Evolutionary conservation across 495 filamentous ascomycete species (phyloP).

Genomic region (Aspergillus steynii): DNA sequence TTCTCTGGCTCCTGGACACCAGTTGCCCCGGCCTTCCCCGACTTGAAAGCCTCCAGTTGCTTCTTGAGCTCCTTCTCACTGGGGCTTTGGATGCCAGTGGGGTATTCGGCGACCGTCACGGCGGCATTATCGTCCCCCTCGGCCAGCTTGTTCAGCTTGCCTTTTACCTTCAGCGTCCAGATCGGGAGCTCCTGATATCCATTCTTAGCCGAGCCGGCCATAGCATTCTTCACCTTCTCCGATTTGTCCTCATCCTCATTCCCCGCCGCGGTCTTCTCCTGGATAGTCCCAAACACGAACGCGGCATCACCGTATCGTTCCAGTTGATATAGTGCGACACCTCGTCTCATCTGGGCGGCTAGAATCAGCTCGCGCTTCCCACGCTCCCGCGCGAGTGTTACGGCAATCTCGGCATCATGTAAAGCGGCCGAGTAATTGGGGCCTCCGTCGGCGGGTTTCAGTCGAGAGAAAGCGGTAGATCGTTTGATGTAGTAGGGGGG

Average conservation of each 20-base stretch:
- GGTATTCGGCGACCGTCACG: slow-evolving; percentile 64
- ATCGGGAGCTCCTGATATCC: slow-evolving; percentile 52
- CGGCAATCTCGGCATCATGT: slow-evolving; percentile 76
- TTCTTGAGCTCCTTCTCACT: slow-evolving; percentile 36
- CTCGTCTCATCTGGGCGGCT: slow-evolving; percentile 78
- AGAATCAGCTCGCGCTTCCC: slow-evolving; percentile 79
- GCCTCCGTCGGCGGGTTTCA: slow-evolving; percentile 47
- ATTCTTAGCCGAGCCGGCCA: slow-evolving; percentile 57
- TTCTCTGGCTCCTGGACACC: slow-evolving; percentile 2
- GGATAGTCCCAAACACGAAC: slow-evolving; percentile 68
- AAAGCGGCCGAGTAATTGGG: slow-evolving; percentile 61
- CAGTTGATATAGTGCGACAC: slow-evolving; percentile 68
- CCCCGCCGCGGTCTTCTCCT: slow-evolving; percentile 56
- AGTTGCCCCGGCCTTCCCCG: slow-evolving; percentile 21
- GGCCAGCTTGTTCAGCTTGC: slow-evolving; percentile 52
- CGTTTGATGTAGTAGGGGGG: slow-evolving; percentile 86
- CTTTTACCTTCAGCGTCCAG: slow-evolving; percentile 60
- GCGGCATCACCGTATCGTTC: slow-evolving; percentile 74
- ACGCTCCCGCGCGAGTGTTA: slow-evolving; percentile 67
- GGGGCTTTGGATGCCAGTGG: slow-evolving; percentile 52
- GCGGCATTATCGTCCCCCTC: slow-evolving; percentile 58
- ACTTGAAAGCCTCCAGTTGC: slow-evolving; percentile 31
- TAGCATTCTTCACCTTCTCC: slow-evolving; percentile 34
- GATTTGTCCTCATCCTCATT: slow-evolving; percentile 40
- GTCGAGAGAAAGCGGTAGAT: slow-evolving; percentile 76